Evolutionary conservation across 768 basidiomycete genomes (phyloP).

Genomic region (Panus rudis): DNA sequence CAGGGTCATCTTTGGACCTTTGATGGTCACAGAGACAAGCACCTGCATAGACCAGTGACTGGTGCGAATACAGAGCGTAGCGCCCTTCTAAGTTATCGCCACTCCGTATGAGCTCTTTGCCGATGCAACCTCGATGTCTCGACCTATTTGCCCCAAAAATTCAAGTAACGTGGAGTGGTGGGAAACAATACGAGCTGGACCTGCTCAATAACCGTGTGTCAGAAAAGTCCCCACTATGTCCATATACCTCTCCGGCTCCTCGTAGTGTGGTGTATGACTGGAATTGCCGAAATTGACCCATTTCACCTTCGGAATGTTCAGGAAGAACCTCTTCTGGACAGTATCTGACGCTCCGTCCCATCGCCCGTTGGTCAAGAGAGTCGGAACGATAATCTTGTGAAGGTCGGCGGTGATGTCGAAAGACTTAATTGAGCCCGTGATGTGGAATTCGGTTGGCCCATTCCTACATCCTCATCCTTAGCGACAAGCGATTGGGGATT

Average conservation of each 20-base stretch:
- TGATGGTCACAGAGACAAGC: background rate
- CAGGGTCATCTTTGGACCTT: no score
- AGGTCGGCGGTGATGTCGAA: conserved; percentile 43
- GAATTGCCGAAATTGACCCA: conserved; percentile 40
- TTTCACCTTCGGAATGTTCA: conserved; percentile 31
- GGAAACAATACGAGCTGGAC: background rate
- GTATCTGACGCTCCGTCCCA: conserved; percentile 36
- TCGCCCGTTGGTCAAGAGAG: conserved; percentile 31
- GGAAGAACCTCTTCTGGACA: conserved; percentile 30
- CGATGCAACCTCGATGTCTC: no score
- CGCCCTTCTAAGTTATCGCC: background rate
- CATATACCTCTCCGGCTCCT: conserved; percentile 37
- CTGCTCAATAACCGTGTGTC: background rate
- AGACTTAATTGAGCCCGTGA: conserved; percentile 33
- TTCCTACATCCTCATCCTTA: conserved; percentile 7
- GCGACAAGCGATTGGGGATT: background rate
- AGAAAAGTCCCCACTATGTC: conserved; percentile 29
- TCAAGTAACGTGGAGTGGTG: no score
- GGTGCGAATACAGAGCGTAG: background rate
- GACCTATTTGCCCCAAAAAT: no score
- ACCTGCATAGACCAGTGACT: background rate
- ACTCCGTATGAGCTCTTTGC: background rate
- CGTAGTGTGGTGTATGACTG: conserved; percentile 37
- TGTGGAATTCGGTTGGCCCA: conserved; percentile 31
- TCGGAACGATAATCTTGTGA: conserved; percentile 30